These are phyloP conservation scores for Lasiosphaeria ovina DNA, from an alignment of 495 filamentous ascomycete genomes.

Conservation along the genomic window DNA sequence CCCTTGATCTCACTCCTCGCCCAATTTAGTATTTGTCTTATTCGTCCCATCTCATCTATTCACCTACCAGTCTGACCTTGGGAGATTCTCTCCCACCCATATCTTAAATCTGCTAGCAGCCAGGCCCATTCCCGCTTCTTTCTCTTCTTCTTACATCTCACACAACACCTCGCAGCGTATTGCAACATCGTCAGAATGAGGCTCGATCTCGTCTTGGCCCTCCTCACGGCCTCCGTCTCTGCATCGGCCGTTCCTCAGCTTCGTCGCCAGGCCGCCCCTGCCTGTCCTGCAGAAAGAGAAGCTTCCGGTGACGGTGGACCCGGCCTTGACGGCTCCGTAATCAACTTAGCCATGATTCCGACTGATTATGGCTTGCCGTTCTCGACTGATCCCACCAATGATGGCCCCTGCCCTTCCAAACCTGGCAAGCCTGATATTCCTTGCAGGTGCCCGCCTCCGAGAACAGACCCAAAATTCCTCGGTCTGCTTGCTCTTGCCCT, in stretches of 20 bases:
- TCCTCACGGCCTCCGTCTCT: constrained; percentile 12
- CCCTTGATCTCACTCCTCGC: too few relatives aligned
- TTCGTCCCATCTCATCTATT: too few relatives aligned
- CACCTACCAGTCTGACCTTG: too few relatives aligned
- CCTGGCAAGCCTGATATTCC: constrained; percentile 22
- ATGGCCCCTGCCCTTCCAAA: constrained; percentile 16
- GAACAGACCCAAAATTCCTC: constrained; percentile 23
- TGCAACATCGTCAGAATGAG: constrained; percentile 9
- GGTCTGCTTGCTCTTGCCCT: constrained; percentile 18
- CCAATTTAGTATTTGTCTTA: too few relatives aligned
- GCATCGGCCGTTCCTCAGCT: neutral
- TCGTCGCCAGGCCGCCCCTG: constrained; percentile 8
- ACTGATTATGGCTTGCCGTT: neutral
- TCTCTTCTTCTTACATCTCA: neutral
- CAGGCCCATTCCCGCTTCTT: neutral
- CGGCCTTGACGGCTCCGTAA: neutral
- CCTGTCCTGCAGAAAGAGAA: too few relatives aligned
- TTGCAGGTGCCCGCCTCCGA: constrained; percentile 24
- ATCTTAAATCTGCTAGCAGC: neutral
- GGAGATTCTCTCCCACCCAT: too few relatives aligned
- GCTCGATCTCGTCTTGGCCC: constrained; percentile 11
- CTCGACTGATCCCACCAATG: neutral
- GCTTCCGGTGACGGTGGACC: too few relatives aligned
- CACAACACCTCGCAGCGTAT: neutral
- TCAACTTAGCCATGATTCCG: constrained; percentile 22